These are phyloP conservation scores for Saccharomycopsis selenospora DNA, from an alignment of 805 yeast genomes.

Conservation along the genomic window DNA sequence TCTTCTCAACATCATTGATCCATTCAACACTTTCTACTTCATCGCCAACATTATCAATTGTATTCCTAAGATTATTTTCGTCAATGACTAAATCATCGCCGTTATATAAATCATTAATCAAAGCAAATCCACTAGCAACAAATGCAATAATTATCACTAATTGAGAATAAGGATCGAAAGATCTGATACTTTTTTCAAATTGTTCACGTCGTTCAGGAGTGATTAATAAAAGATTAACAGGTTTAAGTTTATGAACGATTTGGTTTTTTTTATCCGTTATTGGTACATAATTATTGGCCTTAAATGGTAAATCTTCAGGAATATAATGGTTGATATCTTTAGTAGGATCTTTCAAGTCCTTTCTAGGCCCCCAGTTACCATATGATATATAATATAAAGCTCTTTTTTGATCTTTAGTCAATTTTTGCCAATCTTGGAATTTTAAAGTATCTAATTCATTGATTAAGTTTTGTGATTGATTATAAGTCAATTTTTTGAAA, in stretches of 20 bases:
- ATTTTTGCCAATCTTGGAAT: slow-evolving; percentile 46
- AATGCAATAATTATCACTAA: slow-evolving; percentile 43
- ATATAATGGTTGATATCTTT: slow-evolving; percentile 2
- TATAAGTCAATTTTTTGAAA: slow-evolving; percentile 34
- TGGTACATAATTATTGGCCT: slow-evolving; percentile 26
- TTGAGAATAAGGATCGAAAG: slow-evolving; percentile 52
- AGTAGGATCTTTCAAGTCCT: slow-evolving; percentile 37
- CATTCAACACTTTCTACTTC: slow-evolving; percentile 4
- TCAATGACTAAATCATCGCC: slow-evolving; percentile 1
- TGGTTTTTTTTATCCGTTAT: slow-evolving; percentile 24
- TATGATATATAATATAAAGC: slow-evolving; percentile 56
- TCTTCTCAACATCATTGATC: slow-evolving; percentile 3
- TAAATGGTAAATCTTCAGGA: slow-evolving; percentile 59
- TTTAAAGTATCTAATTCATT: slow-evolving; percentile 42
- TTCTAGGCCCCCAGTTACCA: slow-evolving; percentile 68
- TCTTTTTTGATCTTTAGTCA: slow-evolving; percentile 44
- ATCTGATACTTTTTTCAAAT: slow-evolving; percentile 40
- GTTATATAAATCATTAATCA: background rate
- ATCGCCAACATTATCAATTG: slow-evolving; percentile 8
- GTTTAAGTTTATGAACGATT: slow-evolving; percentile 29
- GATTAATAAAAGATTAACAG: slow-evolving; percentile 35
- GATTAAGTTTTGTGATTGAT: slow-evolving; percentile 49
- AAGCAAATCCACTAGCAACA: slow-evolving; percentile 42
- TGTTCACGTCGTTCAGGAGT: slow-evolving; percentile 38
- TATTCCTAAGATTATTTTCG: background rate